Conservation (phyloP, 129 eudicot genomes). For the Pittosporum tobira region DNA sequence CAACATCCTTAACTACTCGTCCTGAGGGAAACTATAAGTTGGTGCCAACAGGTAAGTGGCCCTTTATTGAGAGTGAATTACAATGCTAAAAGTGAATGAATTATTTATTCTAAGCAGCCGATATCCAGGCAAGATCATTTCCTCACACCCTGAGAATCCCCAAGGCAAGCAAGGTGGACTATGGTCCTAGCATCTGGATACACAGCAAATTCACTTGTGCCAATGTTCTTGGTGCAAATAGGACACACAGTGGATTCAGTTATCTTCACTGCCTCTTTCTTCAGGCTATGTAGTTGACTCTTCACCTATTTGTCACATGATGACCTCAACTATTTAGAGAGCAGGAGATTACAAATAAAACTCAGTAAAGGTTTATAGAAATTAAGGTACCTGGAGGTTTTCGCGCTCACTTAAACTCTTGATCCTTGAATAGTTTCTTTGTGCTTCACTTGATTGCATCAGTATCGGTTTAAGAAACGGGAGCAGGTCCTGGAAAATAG, state of each 20-base stretch:
- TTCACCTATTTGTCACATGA: slow-evolving; percentile 67
- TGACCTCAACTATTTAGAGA: slow-evolving; percentile 1
- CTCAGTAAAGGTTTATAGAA: too few relatives aligned
- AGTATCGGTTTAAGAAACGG: slow-evolving; percentile 92
- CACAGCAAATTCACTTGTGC: slow-evolving; percentile 82
- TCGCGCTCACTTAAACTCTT: slow-evolving; percentile 83
- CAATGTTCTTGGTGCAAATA: slow-evolving; percentile 87
- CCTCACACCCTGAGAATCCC: slow-evolving; percentile 73
- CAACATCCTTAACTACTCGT: too few relatives aligned
- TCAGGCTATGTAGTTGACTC: slow-evolving; percentile 53
- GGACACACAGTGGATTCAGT: slow-evolving; percentile 72
- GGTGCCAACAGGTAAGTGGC: neutral
- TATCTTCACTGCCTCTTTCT: slow-evolving; percentile 67
- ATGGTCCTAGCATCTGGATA: slow-evolving; percentile 78
- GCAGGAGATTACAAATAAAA: neutral
- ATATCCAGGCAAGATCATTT: too few relatives aligned
- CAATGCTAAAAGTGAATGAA: neutral
- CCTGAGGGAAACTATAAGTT: too few relatives aligned
- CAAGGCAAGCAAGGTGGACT: slow-evolving; percentile 87
- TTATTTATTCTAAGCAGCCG: too few relatives aligned
- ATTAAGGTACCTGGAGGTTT: slow-evolving; percentile 68
- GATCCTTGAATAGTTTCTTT: slow-evolving; percentile 67
- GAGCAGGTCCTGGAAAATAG: slow-evolving; percentile 59
- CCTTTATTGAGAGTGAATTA: neutral
- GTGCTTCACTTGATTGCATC: slow-evolving; percentile 75